A percentile compares a stretch with the other conserved stretches of the same genome.
These are phyloP conservation scores for Panaeolus papilionaceus DNA, from an alignment of 768 basidiomycete genomes.

Conservation along the genomic window DNA sequence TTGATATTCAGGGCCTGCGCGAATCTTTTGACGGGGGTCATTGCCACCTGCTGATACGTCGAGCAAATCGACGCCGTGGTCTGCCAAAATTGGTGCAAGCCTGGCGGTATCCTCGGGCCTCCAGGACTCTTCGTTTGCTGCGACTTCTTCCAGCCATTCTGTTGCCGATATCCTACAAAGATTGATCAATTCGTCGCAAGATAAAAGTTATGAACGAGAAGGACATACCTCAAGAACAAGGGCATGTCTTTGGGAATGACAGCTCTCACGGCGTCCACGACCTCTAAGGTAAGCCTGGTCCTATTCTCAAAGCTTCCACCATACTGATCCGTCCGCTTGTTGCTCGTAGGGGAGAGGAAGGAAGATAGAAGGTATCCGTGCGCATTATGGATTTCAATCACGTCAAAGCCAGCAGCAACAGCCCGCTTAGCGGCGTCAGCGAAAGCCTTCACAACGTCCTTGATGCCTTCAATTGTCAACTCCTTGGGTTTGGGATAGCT, in stretches of 20 bases:
- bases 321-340: constrained; percentile 72
- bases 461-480: constrained; percentile 62
- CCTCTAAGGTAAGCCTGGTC: constrained; percentile 62
- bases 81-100: constrained; percentile 61
- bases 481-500: constrained; percentile 59
- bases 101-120: constrained; percentile 69
- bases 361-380: constrained; percentile 65
- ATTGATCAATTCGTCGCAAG: neutral
- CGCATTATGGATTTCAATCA: constrained; percentile 67
- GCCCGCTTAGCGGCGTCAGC: constrained; percentile 56
- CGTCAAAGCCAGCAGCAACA: constrained; percentile 64
- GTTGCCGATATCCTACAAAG: constrained; percentile 64
- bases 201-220: neutral
- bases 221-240: constrained; percentile 67
- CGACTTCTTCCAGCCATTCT: constrained; percentile 71
- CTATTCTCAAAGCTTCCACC: constrained; percentile 78
- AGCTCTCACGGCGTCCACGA: constrained; percentile 67
- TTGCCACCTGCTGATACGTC: constrained; percentile 77
- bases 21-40: constrained; percentile 46
- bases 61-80: constrained; percentile 75
- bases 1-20: constrained; percentile 52
- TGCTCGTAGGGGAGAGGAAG: constrained; percentile 66
- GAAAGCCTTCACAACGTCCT: constrained; percentile 61
- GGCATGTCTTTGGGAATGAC: constrained; percentile 68
- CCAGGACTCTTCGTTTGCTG: constrained; percentile 71